phyloP scores from a whole-genome alignment of 441 rosid genomes.

The Bocquillonia castaneifolia region DNA sequence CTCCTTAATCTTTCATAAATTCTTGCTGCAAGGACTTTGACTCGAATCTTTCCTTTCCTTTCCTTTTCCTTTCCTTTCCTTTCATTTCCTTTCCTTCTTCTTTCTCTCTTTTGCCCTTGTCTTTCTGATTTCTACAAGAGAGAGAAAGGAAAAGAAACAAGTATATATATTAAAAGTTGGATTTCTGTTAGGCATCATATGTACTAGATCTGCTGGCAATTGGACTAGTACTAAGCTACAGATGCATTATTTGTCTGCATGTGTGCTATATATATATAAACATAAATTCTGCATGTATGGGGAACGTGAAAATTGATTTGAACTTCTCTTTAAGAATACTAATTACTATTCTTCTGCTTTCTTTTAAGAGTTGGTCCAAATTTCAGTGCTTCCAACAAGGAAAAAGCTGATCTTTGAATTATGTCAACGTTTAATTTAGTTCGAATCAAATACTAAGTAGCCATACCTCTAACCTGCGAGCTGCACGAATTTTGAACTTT shows the following conservation, averaged over 20 bases:
- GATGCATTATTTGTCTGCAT: neutral
- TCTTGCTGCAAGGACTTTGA: neutral
- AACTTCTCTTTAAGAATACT: neutral
- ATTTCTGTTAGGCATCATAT: neutral
- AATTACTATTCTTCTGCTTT: neutral
- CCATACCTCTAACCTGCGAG: neutral
- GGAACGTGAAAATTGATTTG: neutral
- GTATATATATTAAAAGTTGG: neutral
- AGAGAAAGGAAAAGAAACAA: too few species aligned
- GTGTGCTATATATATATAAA: too few species aligned
- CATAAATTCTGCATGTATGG: neutral
- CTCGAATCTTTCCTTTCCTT: neutral
- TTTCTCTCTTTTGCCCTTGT: neutral
- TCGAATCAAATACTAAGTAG: neutral
- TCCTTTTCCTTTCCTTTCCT: too few species aligned
- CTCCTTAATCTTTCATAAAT: conserved; percentile 3
- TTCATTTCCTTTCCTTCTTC: neutral
- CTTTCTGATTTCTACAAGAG: neutral
- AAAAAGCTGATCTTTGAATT: neutral
- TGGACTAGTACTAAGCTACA: conserved; percentile 1
- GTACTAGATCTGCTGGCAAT: conserved; percentile 18
- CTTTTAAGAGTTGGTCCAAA: conserved; percentile 8
- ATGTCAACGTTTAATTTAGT: neutral
- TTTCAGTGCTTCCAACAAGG: neutral
- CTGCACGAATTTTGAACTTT: neutral